Base-by-base conservation (phyloP, 2,329 filamentous ascomycete species). In the Cladosporium cucumerinum region DNA sequence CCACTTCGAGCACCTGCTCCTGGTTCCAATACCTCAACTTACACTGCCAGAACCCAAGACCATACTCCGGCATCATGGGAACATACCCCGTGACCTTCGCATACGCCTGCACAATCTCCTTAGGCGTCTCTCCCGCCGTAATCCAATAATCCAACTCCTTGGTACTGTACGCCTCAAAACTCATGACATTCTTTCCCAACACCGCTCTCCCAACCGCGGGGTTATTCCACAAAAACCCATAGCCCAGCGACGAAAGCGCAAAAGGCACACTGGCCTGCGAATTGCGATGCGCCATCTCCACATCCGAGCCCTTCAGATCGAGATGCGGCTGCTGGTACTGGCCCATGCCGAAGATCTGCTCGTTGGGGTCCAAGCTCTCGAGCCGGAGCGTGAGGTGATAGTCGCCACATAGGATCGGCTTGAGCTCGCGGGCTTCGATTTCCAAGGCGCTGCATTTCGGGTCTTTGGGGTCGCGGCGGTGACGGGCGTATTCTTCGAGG, bases 1-100 rank as follows among this genome's bases (percentile, higher is more conserved):
- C 87, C 0, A 89, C 82, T 6, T 78, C 74, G 0, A 89, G 78
- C 0, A 89, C 72, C 71, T 90, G 86, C 21, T 88, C 86, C 69
- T 89, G 87, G 0, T 84, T 89, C 73, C 86, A 84, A 69, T 89
- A 89, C 1, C 87, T 80, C 12, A 89, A 77, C 74, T 88, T 89
- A 74, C 86, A 88, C 72, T 89, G 87, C 87, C 87, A 89, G 72
- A 89, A 89, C 0, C 87, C 87, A 0, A 89, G 79, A 0, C 86
- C 87, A 69, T 88, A 89, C 69, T 89, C 87, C 1, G 87, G 87
- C 87, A 89, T 89, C 82, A 86, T 85, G 0, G 87, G 87, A 0
- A 84, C 85, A 36, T 79, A 82, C 0, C 87, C 87, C 0, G 86
- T 87, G 1, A 80, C 84, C 4, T 75, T 74, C 0, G 83, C 82